Conservation (phyloP, 1,284 basidiomycete genomes). For the Apiotrichum montevideense region DNA sequence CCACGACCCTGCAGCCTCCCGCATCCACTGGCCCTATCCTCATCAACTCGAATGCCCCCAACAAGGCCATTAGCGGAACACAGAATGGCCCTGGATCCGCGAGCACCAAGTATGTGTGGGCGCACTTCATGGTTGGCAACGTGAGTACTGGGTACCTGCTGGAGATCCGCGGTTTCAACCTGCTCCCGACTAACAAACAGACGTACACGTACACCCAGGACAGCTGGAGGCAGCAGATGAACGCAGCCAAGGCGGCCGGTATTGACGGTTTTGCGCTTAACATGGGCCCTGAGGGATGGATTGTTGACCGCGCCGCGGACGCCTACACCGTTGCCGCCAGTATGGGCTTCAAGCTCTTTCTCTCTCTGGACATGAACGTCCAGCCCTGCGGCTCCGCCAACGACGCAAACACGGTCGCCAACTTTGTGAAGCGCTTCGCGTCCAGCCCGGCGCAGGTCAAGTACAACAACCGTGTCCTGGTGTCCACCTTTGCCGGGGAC, state of each 20-base stretch:
- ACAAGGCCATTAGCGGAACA: slow-evolving; percentile 14
- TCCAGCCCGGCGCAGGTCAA: slow-evolving; percentile 62
- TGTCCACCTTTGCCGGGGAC: slow-evolving; percentile 75
- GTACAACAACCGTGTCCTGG: slow-evolving; percentile 56
- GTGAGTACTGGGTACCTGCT: background rate
- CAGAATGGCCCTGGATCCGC: slow-evolving; percentile 19
- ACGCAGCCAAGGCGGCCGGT: slow-evolving; percentile 42
- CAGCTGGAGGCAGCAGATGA: slow-evolving; percentile 44
- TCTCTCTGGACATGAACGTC: slow-evolving; percentile 73
- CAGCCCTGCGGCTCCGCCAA: slow-evolving; percentile 53
- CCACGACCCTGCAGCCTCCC: background rate
- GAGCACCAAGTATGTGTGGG: slow-evolving; percentile 33
- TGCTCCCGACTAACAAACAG: background rate
- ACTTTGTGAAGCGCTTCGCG: slow-evolving; percentile 57
- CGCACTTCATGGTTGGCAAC: slow-evolving; percentile 43
- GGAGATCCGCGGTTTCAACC: background rate
- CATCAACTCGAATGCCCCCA: slow-evolving; percentile 17
- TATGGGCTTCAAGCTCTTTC: slow-evolving; percentile 63
- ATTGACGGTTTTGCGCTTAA: slow-evolving; percentile 63
- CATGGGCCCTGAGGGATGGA: slow-evolving; percentile 62
- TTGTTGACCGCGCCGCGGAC: slow-evolving; percentile 57
- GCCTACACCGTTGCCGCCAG: slow-evolving; percentile 56
- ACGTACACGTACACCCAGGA: slow-evolving; percentile 42
- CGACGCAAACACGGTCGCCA: slow-evolving; percentile 55
- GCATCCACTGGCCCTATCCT: too few relatives aligned